Evolutionary conservation across 1,284 basidiomycete genomes (phyloP).

Genomic region (Inonotus hispidus): DNA sequence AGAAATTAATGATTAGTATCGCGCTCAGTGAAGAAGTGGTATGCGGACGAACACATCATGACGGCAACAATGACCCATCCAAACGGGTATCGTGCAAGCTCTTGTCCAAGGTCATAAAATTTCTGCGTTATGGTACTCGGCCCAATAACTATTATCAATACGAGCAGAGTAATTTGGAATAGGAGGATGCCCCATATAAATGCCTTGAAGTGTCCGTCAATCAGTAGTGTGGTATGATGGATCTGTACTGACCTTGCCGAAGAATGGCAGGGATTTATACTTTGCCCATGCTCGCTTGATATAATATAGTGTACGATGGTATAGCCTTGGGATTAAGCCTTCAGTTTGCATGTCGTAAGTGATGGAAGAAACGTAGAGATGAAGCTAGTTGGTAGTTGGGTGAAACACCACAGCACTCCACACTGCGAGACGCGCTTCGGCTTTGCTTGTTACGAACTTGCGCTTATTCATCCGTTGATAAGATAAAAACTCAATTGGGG

Average conservation of each 20-base stretch:
- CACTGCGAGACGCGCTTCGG: no score
- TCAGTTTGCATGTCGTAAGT: background rate
- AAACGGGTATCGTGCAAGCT: constrained; percentile 50
- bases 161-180: constrained; percentile 41
- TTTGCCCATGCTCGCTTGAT: constrained; percentile 22
- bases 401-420: background rate
- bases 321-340: background rate
- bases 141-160: constrained; percentile 47
- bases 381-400: background rate
- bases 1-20: constrained; percentile 10
- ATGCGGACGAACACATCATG: constrained; percentile 42
- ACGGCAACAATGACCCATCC: constrained; percentile 57
- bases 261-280: constrained; percentile 41
- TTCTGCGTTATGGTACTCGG: constrained; percentile 63
- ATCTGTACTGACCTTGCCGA: constrained; percentile 41
- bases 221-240: constrained; percentile 1
- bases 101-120: constrained; percentile 63
- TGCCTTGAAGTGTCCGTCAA: constrained; percentile 25
- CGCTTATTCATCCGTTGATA: no score
- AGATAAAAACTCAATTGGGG: no score
- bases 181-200: constrained; percentile 40
- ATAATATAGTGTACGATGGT: background rate
- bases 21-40: constrained; percentile 6
- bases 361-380: background rate
- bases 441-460: no score